Conservation (phyloP, 2,329 filamentous ascomycete species). For the Penicillium crustosum region DNA sequence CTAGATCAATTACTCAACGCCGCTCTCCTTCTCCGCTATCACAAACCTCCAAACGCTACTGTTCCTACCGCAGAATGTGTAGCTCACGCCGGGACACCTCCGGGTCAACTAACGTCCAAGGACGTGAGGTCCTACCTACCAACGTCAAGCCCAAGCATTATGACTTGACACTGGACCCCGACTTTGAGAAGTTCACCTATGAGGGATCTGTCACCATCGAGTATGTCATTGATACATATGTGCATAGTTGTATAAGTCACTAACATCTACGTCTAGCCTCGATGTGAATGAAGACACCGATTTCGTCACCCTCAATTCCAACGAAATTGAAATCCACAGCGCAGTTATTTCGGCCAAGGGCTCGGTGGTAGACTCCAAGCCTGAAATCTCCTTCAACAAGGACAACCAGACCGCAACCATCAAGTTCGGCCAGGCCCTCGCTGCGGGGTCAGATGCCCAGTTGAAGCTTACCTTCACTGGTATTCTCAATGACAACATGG, state of each 20-base stretch:
- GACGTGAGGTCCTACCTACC: constrained; percentile 81
- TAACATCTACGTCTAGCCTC: constrained; percentile 50
- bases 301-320: constrained; percentile 82
- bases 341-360: constrained; percentile 65
- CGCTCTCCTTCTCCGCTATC: constrained; percentile 29
- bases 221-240: constrained; percentile 42
- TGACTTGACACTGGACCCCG: constrained; percentile 84
- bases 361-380: constrained; percentile 59
- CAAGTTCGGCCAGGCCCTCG: constrained; percentile 70
- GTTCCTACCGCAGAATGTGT: constrained; percentile 76
- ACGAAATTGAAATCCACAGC: constrained; percentile 79
- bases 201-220: constrained; percentile 82
- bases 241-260: neutral
- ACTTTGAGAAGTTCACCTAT: constrained; percentile 85
- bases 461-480: constrained; percentile 77
- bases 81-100: constrained; percentile 62
- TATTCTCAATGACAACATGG: constrained; percentile 88
- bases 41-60: constrained; percentile 55
- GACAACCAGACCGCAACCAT: constrained; percentile 79
- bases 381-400: constrained; percentile 71
- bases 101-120: constrained; percentile 60
- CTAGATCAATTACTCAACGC: constrained; percentile 20
- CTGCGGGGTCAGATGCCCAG: constrained; percentile 74
- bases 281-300: constrained; percentile 81
- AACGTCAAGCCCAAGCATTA: constrained; percentile 94